These are phyloP conservation scores for Hermanozyma aechmeae DNA, from an alignment of 805 yeast genomes.

Conservation along the genomic window DNA sequence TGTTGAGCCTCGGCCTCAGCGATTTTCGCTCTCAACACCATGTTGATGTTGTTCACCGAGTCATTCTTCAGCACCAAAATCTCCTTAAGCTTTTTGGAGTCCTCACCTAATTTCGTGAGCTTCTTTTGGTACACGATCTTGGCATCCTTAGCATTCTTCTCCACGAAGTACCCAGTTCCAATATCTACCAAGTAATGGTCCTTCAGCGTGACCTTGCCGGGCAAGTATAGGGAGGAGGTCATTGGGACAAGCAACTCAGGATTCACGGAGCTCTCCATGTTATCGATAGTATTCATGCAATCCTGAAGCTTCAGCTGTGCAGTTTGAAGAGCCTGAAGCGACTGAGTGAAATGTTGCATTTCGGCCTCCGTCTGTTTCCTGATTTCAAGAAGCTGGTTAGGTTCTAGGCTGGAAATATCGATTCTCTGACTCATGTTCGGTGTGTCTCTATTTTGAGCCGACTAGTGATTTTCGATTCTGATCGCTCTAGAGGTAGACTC, in stretches of 20 bases:
- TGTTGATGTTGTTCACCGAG: constrained; percentile 52
- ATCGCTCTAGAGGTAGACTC: too few relatives aligned
- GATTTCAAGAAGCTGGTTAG: constrained; percentile 79
- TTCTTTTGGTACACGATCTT: constrained; percentile 63
- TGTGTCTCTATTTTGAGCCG: too few relatives aligned
- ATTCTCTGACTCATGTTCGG: constrained; percentile 24
- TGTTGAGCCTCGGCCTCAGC: constrained; percentile 15
- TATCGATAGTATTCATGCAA: constrained; percentile 62
- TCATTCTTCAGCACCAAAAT: constrained; percentile 70
- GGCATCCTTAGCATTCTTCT: constrained; percentile 63
- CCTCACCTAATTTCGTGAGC: constrained; percentile 61
- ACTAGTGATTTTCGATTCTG: too few relatives aligned
- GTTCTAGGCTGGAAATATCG: constrained; percentile 62
- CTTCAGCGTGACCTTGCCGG: constrained; percentile 63
- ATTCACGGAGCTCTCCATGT: constrained; percentile 32
- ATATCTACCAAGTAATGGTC: constrained; percentile 80
- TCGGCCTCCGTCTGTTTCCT: constrained; percentile 80
- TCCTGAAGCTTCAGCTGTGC: constrained; percentile 80
- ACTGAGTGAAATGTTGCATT: constrained; percentile 74
- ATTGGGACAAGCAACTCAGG: constrained; percentile 71
- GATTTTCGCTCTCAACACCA: constrained; percentile 44
- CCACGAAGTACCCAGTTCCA: constrained; percentile 94
- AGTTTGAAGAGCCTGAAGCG: constrained; percentile 71
- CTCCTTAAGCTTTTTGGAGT: constrained; percentile 62
- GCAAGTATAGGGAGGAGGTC: constrained; percentile 81